These are phyloP conservation scores for Moelleriella libera DNA, from an alignment of 2,329 filamentous ascomycete genomes.

Conservation along the genomic window DNA sequence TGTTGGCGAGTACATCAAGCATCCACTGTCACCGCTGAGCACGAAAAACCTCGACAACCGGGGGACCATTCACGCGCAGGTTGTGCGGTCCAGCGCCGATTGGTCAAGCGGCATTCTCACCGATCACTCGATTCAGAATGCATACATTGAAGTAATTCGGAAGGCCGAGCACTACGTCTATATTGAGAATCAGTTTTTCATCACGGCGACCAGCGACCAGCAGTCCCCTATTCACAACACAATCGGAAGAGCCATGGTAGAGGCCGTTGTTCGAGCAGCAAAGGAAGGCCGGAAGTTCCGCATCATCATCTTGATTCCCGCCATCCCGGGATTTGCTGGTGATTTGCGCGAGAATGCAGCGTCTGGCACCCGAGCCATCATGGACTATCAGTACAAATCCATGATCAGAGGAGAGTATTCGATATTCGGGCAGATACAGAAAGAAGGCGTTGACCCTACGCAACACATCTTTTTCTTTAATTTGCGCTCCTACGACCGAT, in stretches of 20 bases:
- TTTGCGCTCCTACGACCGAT: constrained; percentile 77
- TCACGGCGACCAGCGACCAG: constrained; percentile 81
- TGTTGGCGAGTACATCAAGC: constrained; percentile 73
- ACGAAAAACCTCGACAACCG: constrained; percentile 49
- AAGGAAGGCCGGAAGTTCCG: constrained; percentile 80
- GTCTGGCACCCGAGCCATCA: constrained; percentile 79
- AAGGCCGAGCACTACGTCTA: constrained; percentile 89
- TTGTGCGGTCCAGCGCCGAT: constrained; percentile 81
- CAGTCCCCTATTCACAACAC: constrained; percentile 78
- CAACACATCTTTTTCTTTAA: constrained; percentile 92
- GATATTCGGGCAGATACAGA: constrained; percentile 65
- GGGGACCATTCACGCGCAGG: constrained; percentile 67
- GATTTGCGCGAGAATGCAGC: constrained; percentile 76
- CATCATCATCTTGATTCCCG: constrained; percentile 80
- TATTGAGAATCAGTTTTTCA: constrained; percentile 99
- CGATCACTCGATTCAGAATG: constrained; percentile 78
- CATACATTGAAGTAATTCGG: constrained; percentile 71
- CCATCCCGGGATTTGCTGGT: constrained; percentile 86
- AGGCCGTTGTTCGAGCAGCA: constrained; percentile 68
- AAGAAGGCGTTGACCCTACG: constrained; percentile 60
- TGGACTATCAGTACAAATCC: constrained; percentile 98
- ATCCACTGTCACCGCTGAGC: constrained; percentile 58
- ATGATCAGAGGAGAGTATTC: constrained; percentile 85
- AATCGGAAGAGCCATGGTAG: constrained; percentile 79
- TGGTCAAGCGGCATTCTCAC: constrained; percentile 86